Percentiles rank a stretch among this genome's conserved stretches.
Evolutionary conservation across 2,329 filamentous ascomycete genomes (phyloP).

Genomic region (Rasamsonia emersonii): DNA sequence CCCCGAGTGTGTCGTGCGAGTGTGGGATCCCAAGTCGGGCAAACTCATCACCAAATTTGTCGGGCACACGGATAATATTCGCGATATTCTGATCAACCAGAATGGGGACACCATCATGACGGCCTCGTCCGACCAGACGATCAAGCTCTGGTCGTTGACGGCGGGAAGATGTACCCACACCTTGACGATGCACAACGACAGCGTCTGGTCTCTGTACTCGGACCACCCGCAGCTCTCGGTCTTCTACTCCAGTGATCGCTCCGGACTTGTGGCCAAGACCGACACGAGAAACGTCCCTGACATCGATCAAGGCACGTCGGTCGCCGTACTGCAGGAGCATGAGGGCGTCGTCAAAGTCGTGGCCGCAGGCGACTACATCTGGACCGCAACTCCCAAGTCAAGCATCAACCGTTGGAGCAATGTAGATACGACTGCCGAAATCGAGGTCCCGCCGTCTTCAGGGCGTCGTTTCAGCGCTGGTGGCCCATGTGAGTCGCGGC

Average conservation of each 20-base stretch:
- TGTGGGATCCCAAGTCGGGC: slow-evolving; percentile 86
- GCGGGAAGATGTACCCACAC: slow-evolving; percentile 96
- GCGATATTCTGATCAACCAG: slow-evolving; percentile 81
- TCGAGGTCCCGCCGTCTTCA: slow-evolving; percentile 42
- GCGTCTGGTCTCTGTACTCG: slow-evolving; percentile 92
- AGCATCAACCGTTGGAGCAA: slow-evolving; percentile 90
- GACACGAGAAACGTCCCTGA: slow-evolving; percentile 70
- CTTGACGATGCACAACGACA: slow-evolving; percentile 97
- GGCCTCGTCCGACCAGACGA: slow-evolving; percentile 88
- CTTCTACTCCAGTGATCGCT: slow-evolving; percentile 92
- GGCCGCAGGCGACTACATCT: slow-evolving; percentile 64
- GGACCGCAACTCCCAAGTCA: slow-evolving; percentile 83
- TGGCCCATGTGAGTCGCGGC: slow-evolving; percentile 34
- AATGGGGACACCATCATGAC: slow-evolving; percentile 87
- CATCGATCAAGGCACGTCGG: slow-evolving; percentile 78
- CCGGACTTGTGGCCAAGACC: slow-evolving; percentile 90
- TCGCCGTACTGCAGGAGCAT: slow-evolving; percentile 88
- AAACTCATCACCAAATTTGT: slow-evolving; percentile 93
- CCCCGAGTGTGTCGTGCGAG: slow-evolving; percentile 81
- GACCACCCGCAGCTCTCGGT: slow-evolving; percentile 75
- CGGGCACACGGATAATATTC: slow-evolving; percentile 89
- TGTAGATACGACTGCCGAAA: slow-evolving; percentile 66
- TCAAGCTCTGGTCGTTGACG: slow-evolving; percentile 96
- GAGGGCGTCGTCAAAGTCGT: slow-evolving; percentile 56
- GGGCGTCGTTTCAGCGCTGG: slow-evolving; percentile 47